These are phyloP conservation scores for Albifimbria verrucaria DNA, from an alignment of 2,329 filamentous ascomycete genomes.

Conservation along the genomic window DNA sequence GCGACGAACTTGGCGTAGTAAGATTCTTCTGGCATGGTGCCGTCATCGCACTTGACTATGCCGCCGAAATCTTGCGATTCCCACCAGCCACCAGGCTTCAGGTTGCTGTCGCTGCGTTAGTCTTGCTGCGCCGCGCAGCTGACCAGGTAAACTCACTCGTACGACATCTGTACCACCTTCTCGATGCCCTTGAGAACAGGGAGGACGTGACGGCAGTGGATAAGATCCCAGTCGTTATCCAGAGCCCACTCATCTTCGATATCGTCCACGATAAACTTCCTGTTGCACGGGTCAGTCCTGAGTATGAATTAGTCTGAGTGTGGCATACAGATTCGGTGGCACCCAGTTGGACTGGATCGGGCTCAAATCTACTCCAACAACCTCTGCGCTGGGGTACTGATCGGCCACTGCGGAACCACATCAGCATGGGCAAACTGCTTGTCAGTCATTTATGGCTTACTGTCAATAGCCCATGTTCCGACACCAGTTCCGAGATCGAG, in stretches of 20 bases:
- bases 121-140: no score
- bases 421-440: not conserved
- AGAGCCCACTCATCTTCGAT: constrained; percentile 46
- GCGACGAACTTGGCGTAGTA: constrained; percentile 23
- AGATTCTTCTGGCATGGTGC: constrained; percentile 29
- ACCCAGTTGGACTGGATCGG: constrained; percentile 30
- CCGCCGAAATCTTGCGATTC: constrained; percentile 33
- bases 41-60: constrained; percentile 34
- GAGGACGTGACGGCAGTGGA: constrained; percentile 19
- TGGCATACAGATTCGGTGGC: constrained; percentile 29
- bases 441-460: constrained; percentile 2
- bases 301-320: not conserved
- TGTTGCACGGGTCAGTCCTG: not conserved
- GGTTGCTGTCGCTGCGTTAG: constrained; percentile 5
- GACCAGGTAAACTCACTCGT: constrained; percentile 8
- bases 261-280: constrained; percentile 32
- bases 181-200: constrained; percentile 16
- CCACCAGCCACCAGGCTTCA: constrained; percentile 17
- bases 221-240: constrained; percentile 15
- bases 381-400: constrained; percentile 18
- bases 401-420: constrained; percentile 14
- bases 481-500: constrained; percentile 8
- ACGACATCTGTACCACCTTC: constrained; percentile 12
- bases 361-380: constrained; percentile 18
- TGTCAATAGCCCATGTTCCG: constrained; percentile 18